Evolutionary conservation across 306 rosid genomes (phyloP), one percentile per base, ranked within the genome.

Genomic region (Cercis canadensis): DNA sequence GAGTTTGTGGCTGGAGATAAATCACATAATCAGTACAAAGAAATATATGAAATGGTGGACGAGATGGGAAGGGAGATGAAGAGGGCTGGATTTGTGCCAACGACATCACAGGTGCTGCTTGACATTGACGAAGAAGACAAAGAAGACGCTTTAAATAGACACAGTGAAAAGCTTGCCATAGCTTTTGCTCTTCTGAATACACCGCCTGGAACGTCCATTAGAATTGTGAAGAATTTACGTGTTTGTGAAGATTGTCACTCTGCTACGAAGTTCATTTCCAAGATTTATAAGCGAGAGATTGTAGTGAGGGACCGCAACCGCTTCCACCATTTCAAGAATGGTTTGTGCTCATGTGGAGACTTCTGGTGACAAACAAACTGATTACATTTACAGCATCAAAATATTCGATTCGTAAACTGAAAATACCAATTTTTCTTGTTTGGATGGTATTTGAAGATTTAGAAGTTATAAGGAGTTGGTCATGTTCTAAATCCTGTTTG

Each of bases 1-100:
- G 92, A 90, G 78, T 92, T 92, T 64, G 92, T 92, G 58, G 90
- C 96, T 0, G 96, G 98, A 19, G 98, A 92, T 79, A 92, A 88
- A 78, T 86, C 96, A 4, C 97, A 88, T 63, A 29, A 78, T 33
- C 89, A 82, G 44, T 67, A 61, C 73, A 82, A 82, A 55, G 87
- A 92, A 69, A 90, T 90, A 66, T 88, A 90, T 65, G 92, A 85
- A 73, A 92, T 92, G 98, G 80, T 90, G 67, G 93, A 87, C 0
- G 96, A 92, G 82, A 87, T 92, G 90, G 88, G 90, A 43, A 88
- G 85, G 82, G 75, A 90, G 81, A 85, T 92, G 80, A 92, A 87
- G 83, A 82, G 73, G 70, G 89, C 90, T 55, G 98, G 98, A 39
- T 88, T 86, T 75, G 86, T 86, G 69, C 84, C 98, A 32, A 75